A percentile compares a stretch with the other conserved stretches of the same genome.
These are phyloP conservation scores for Zea luxurians DNA, from an alignment of 176 grass and related monocot genomes.

Conservation along the genomic window DNA sequence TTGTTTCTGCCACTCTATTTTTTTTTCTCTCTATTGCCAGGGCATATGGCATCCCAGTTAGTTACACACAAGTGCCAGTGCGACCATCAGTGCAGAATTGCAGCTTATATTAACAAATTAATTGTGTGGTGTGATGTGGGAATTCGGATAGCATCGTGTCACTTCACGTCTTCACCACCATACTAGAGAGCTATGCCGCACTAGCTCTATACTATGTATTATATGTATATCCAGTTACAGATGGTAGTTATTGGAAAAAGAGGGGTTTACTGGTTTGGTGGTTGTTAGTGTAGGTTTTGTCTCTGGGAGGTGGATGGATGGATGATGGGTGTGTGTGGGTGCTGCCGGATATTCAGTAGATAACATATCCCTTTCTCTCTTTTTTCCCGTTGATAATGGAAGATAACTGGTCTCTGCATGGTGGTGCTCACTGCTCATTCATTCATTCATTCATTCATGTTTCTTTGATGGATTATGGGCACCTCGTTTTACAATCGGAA, in stretches of 20 bases:
- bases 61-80: neutral
- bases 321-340: conserved; percentile 29
- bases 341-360: conserved; percentile 37
- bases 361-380: conserved; percentile 27
- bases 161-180: neutral
- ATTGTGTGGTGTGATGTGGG: neutral
- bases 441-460: neutral
- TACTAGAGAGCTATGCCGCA: neutral
- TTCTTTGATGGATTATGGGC: neutral
- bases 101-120: conserved; percentile 21
- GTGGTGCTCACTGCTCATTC: neutral
- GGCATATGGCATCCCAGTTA: conserved; percentile 26
- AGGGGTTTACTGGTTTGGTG: neutral
- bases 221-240: neutral
- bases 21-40: conserved; percentile 10
- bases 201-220: neutral
- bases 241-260: conserved; percentile 20
- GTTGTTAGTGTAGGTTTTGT: conserved; percentile 9
- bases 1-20: conserved; percentile 35
- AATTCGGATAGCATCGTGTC: conserved; percentile 9
- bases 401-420: neutral
- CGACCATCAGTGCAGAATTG: neutral
- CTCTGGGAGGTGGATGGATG: neutral
- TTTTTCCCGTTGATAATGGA: neutral
- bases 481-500: neutral